A percentile compares a stretch with the other conserved stretches of the same genome.
phyloP scores from a whole-genome alignment of 208 protist species.

The Trypanosoma theileri region DNA sequence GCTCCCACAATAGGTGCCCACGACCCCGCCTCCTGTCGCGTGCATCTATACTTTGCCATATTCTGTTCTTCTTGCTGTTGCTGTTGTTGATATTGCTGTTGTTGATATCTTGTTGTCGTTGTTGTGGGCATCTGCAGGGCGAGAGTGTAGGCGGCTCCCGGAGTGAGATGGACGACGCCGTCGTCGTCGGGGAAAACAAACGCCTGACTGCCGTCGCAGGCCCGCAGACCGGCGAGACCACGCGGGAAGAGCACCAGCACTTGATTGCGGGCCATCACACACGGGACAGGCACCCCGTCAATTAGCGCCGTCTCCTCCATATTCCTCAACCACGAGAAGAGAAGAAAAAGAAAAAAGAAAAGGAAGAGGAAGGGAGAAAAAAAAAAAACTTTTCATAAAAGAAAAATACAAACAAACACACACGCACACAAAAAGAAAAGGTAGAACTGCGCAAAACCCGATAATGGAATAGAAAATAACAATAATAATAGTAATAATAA shows the following conservation, averaged over 20 bases:
- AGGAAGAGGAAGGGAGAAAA: background rate
- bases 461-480: too few species aligned
- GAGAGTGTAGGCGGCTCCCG: slow-evolving; percentile 1
- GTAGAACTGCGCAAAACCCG: too few species aligned
- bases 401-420: background rate
- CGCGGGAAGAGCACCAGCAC: slow-evolving; percentile 37
- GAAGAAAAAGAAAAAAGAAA: background rate
- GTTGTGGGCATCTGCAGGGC: too few species aligned
- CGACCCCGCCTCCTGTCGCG: background rate
- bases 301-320: slow-evolving; percentile 17
- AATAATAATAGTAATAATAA: too few species aligned
- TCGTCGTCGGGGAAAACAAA: slow-evolving; percentile 31
- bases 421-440: background rate
- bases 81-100: background rate
- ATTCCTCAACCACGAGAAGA: background rate
- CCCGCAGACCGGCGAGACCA: slow-evolving; percentile 38
- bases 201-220: background rate
- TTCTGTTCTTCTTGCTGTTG: too few species aligned
- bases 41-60: background rate
- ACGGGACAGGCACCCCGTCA: slow-evolving; percentile 41
- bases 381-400: too few species aligned
- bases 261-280: slow-evolving; percentile 30
- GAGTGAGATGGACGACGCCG: slow-evolving; percentile 21
- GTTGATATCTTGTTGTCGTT: background rate
- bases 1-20: background rate